Evolutionary conservation across 2,329 filamentous ascomycete species (phyloP).

Genomic region (Chalara sp.): DNA sequence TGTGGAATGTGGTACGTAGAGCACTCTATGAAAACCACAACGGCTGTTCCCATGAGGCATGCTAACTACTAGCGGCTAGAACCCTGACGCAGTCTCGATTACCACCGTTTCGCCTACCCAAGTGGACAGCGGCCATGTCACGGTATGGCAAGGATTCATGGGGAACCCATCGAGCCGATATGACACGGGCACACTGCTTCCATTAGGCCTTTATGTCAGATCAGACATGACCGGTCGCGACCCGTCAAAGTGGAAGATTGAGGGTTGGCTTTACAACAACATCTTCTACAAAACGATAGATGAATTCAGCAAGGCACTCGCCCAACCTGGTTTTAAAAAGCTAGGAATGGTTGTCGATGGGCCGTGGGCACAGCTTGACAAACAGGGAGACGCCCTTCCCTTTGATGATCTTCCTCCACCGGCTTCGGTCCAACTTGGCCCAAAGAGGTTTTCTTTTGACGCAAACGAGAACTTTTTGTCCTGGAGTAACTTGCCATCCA

Average conservation of each 20-base stretch:
- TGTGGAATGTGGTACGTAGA: no score
- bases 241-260: slow-evolving; percentile 40
- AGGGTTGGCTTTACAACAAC: slow-evolving; percentile 49
- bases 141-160: no score
- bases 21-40: no score
- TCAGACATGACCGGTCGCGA: slow-evolving; percentile 44
- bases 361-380: background rate
- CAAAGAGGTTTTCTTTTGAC: slow-evolving; percentile 11
- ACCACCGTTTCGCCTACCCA: no score
- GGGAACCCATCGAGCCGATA: background rate
- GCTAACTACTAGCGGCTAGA: no score
- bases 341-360: background rate
- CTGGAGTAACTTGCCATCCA: background rate
- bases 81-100: no score
- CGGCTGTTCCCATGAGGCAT: no score
- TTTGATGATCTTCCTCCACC: background rate
- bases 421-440: background rate
- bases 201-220: slow-evolving; percentile 38
- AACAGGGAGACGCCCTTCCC: background rate
- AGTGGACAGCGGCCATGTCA: no score
- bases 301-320: slow-evolving; percentile 34
- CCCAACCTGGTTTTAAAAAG: background rate
- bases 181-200: slow-evolving; percentile 32
- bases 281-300: slow-evolving; percentile 43
- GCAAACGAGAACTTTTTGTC: background rate